Percentiles rank a stretch among this genome's conserved stretches.
Conservation (phyloP, 23 red algal species). For the Cyanidiococcus yangmingshanensis region DNA sequence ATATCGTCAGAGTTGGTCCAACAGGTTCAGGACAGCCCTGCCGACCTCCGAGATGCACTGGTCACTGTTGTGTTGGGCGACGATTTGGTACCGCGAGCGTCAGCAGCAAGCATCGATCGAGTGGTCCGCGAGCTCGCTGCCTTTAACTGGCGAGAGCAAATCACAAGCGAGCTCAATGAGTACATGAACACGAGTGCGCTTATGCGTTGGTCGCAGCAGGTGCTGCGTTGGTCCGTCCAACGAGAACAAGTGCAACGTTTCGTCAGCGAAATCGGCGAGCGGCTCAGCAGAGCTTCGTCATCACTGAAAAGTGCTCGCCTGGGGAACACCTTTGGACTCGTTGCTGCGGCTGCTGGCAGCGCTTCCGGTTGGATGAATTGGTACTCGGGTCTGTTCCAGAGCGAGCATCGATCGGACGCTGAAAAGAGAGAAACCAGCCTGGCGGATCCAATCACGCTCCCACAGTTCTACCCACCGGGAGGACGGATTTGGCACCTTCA, state of each 20-base stretch:
- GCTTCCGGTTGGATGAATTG: constrained; percentile 12
- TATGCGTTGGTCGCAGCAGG: not conserved
- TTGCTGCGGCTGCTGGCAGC: constrained; percentile 1
- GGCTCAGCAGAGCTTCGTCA: not conserved
- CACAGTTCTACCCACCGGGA: constrained; percentile 6
- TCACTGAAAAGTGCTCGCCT: not conserved
- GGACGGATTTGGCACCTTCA: not conserved
- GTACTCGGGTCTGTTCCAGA: not conserved
- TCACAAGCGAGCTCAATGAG: not conserved
- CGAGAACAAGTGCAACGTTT: constrained; percentile 3
- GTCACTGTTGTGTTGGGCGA: constrained; percentile 42
- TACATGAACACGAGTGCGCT: not conserved
- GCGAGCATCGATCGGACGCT: not conserved
- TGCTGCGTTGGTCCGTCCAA: not conserved
- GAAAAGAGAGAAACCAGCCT: not conserved
- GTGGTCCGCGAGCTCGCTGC: constrained; percentile 40
- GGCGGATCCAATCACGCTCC: not conserved
- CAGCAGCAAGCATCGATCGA: constrained; percentile 43
- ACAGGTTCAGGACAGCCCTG: constrained; percentile 4
- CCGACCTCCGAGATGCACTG: constrained; percentile 23
- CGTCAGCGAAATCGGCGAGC: not conserved
- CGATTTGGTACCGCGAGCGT: constrained; percentile 63
- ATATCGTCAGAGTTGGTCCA: constrained; percentile 30
- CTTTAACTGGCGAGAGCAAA: constrained; percentile 41
- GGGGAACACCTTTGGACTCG: not conserved